phyloP scores from a whole-genome alignment of 2,329 filamentous ascomycete genomes.

The Penicillium sp. region DNA sequence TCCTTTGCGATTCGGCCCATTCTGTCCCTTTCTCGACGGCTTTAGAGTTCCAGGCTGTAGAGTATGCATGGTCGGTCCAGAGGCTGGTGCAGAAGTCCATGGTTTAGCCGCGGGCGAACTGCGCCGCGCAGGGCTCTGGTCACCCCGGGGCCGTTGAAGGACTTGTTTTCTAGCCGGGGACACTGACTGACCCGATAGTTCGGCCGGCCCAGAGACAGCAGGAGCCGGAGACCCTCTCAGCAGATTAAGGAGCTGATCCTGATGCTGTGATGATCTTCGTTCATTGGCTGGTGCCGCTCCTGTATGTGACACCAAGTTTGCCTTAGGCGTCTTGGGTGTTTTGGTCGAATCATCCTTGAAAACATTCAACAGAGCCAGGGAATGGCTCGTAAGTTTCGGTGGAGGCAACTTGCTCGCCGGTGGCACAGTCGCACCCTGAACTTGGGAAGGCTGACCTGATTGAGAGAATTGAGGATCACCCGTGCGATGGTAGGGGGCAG shows the following conservation, averaged over 20 bases:
- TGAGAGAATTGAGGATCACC: slow-evolving; percentile 40
- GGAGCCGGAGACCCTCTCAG: slow-evolving; percentile 22
- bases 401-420: slow-evolving; percentile 51
- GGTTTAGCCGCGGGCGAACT: no score
- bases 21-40: no score
- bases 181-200: slow-evolving; percentile 39
- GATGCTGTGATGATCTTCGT: slow-evolving; percentile 30
- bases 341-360: no score
- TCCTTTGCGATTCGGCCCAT: no score
- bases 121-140: no score
- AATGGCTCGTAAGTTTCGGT: slow-evolving; percentile 51
- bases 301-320: no score
- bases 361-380: slow-evolving; percentile 49
- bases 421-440: slow-evolving; percentile 43
- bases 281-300: no score
- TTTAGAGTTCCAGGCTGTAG: no score
- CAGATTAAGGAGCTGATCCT: slow-evolving; percentile 31
- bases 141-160: no score
- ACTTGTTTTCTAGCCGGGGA: slow-evolving; percentile 11
- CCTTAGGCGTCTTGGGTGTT: slow-evolving; percentile 23
- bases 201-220: slow-evolving; percentile 23
- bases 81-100: no score
- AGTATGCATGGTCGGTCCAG: no score
- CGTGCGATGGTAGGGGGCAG: slow-evolving; percentile 33
- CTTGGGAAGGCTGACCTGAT: slow-evolving; percentile 25